Conservation (phyloP, 2,329 filamentous ascomycete genomes). For the Fusarium foetens region DNA sequence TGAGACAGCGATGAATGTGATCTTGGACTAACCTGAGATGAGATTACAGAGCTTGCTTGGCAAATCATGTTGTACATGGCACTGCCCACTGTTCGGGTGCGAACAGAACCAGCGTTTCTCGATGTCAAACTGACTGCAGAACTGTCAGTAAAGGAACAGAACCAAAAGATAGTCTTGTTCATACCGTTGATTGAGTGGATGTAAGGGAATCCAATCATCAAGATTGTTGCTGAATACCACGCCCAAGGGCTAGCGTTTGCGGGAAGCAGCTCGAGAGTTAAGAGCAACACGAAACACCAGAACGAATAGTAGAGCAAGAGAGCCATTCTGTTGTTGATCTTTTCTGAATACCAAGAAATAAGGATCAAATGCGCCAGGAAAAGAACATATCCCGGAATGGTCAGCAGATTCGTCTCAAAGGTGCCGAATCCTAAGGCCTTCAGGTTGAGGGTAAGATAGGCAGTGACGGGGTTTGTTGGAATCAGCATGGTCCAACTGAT, state of each 20-base stretch:
- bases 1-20: fast-evolving
- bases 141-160: neutral
- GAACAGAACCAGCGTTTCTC: slow-evolving; percentile 67
- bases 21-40: slow-evolving; percentile 37
- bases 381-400: slow-evolving; percentile 59
- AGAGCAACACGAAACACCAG: slow-evolving; percentile 65
- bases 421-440: slow-evolving; percentile 60
- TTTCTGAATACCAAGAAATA: slow-evolving; percentile 58
- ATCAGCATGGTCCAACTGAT: slow-evolving; percentile 43
- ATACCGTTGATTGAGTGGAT: slow-evolving; percentile 30
- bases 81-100: slow-evolving; percentile 66
- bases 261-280: slow-evolving; percentile 54
- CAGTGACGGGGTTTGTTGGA: slow-evolving; percentile 37
- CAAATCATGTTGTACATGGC: slow-evolving; percentile 65
- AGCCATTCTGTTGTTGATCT: slow-evolving; percentile 52
- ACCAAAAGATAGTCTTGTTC: fast-evolving
- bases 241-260: slow-evolving; percentile 45
- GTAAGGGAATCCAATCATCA: slow-evolving; percentile 50
- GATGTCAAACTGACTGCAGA: slow-evolving; percentile 64
- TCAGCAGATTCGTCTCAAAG: slow-evolving; percentile 66
- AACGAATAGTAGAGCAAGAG: slow-evolving; percentile 58
- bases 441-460: slow-evolving; percentile 62
- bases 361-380: slow-evolving; percentile 54
- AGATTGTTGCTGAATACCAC: slow-evolving; percentile 47
- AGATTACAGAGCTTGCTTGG: slow-evolving; percentile 49